Percentiles rank a stretch among this genome's conserved stretches.
phyloP scores from a whole-genome alignment of 73 alveolate genomes.

The Paramecium sonneborni region DNA sequence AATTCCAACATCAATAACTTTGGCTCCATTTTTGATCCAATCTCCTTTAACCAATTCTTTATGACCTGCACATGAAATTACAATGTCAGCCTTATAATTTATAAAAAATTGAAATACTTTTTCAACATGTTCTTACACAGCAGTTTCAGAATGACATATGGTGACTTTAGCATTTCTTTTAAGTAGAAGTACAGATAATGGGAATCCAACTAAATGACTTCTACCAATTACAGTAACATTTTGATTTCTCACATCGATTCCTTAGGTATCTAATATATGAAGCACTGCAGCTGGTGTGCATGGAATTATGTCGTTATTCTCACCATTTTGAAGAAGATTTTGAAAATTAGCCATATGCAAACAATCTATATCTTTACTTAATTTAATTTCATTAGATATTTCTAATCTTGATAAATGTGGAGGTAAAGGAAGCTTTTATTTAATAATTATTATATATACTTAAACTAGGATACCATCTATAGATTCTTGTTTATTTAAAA shows the following conservation, averaged over 20 bases:
- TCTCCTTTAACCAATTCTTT: conserved; percentile 76
- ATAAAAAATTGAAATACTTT: background rate
- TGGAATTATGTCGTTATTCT: conserved; percentile 44
- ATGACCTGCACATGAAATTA: conserved; percentile 75
- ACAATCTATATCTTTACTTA: conserved; percentile 81
- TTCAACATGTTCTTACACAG: conserved; percentile 57
- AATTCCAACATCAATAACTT: conserved; percentile 84
- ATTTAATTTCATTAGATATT: conserved; percentile 61
- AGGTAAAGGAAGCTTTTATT: conserved; percentile 80
- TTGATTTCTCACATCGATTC: conserved; percentile 35
- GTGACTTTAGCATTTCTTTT: conserved; percentile 72
- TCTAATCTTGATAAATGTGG: conserved; percentile 68
- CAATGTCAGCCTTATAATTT: conserved; percentile 74
- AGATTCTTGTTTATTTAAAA: background rate
- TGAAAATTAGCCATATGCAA: conserved; percentile 3
- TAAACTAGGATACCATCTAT: conserved; percentile 77
- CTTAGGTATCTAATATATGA: conserved; percentile 40
- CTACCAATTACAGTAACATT: conserved; percentile 72
- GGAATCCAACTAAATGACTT: conserved; percentile 80
- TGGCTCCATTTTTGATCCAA: conserved; percentile 78
- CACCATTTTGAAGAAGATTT: conserved; percentile 41
- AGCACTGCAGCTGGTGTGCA: conserved; percentile 69
- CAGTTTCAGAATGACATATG: conserved; percentile 67
- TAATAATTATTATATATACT: background rate
- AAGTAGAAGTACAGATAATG: conserved; percentile 67